Base-by-base conservation (phyloP, 805 yeast genomes). In the Kockiozyma suomiensis region DNA sequence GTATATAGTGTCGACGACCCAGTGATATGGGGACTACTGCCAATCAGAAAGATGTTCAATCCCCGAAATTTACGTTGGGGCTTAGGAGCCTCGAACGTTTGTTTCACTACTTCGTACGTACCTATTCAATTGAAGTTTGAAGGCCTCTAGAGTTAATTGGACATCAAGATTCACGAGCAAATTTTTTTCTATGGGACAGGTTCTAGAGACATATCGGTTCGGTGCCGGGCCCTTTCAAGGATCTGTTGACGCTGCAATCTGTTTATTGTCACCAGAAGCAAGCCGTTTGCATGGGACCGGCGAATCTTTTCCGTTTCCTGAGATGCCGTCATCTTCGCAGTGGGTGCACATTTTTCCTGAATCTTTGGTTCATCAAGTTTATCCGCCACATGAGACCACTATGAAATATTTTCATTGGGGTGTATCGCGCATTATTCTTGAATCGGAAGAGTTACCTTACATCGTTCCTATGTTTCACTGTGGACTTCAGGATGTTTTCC, bases 391-490 rank as follows among this genome's bases (percentile, higher is more conserved):
- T 70, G 79, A 81, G 51, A 88, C 90, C 66, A 90, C 97, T 2
- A 89, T 94, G 94, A 79, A 97, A 64, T 93, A 89, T 74, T 93
- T 94, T 79, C 87, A 89, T 70, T 93, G 98, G 98, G 99, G 99
- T 0, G 85, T 91, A 1, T 83, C 96, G 1, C 79, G 99, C 66
- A 71, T 92, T 66, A 79, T 94, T 4, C 74, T 94, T 56, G 99
- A 93, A 72, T 79, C 96, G 8, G 85, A 93, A 0, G 81, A 82
- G 60, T 84, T 93, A 0, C 98, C 99, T 0, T 83, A 92, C 1
- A 82, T 93, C 15, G 84, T 94, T 15, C 98, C 98, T 0, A 87
- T 93, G 17, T 93, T 86, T 70, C 77, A 89, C 4, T 81, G 85
- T 51, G 99, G 99, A 0, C 88, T 93, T 69, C 97, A 93, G 71